Percentiles rank a stretch among this genome's conserved stretches.
These are phyloP conservation scores for Cyberlindnera samutprakarnensis DNA, from an alignment of 805 yeast species.

Conservation along the genomic window DNA sequence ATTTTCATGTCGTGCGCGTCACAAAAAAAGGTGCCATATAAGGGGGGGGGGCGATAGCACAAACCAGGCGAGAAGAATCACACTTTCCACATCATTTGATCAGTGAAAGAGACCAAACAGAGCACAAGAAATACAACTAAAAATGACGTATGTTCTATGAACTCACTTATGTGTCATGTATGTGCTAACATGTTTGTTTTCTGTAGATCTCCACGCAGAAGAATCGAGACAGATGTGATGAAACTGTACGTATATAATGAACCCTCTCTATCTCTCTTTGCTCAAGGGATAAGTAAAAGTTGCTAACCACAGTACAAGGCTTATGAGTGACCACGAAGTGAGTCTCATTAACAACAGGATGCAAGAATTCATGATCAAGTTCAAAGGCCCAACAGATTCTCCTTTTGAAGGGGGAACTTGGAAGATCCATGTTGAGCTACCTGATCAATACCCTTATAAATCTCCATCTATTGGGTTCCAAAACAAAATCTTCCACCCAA, in stretches of 20 bases:
- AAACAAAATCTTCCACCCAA: slow-evolving; percentile 90
- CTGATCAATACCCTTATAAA: slow-evolving; percentile 92
- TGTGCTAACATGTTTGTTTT: no score
- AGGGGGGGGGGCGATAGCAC: no score
- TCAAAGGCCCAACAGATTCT: slow-evolving; percentile 79
- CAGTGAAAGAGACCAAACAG: no score
- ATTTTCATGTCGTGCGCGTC: no score
- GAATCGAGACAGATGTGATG: slow-evolving; percentile 93
- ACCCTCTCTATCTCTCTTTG: no score
- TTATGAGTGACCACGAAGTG: slow-evolving; percentile 92
- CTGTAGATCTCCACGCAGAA: slow-evolving; percentile 29
- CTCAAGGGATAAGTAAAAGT: no score
- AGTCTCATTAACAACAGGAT: slow-evolving; percentile 71
- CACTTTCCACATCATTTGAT: no score
- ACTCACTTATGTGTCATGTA: no score
- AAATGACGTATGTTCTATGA: slow-evolving; percentile 1
- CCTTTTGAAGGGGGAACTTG: slow-evolving; percentile 88
- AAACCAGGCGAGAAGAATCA: no score
- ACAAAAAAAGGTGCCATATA: no score
- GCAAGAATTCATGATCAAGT: slow-evolving; percentile 81
- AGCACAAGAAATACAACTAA: background rate
- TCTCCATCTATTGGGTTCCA: slow-evolving; percentile 94
- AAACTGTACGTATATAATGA: slow-evolving; percentile 61
- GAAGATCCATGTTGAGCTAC: slow-evolving; percentile 88
- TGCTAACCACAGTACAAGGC: no score